A percentile compares a stretch with the other conserved stretches of the same genome.
phyloP scores from a whole-genome alignment of 805 yeast species.

The Lachancea sp. region DNA sequence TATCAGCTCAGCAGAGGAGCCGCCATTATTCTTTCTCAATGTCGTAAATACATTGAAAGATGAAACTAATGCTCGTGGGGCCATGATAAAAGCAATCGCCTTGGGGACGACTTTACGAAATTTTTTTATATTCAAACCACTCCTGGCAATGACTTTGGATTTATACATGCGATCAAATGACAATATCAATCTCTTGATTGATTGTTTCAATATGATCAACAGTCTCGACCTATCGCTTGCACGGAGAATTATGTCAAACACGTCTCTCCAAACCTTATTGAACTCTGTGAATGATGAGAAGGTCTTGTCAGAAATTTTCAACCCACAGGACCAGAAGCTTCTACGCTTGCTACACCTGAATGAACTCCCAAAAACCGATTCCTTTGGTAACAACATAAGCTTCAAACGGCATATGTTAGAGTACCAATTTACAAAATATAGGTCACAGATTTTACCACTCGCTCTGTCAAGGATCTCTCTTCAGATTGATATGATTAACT shows the following conservation, averaged over 20 bases:
- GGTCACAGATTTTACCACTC: constrained; percentile 34
- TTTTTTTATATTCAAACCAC: constrained; percentile 53
- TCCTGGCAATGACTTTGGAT: constrained; percentile 47
- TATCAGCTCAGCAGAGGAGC: constrained; percentile 8
- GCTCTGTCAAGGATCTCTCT: constrained; percentile 32
- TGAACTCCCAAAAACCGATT: constrained; percentile 13
- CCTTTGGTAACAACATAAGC: constrained; percentile 18
- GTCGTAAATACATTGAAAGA: constrained; percentile 47
- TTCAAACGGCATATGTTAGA: constrained; percentile 19
- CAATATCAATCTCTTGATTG: constrained; percentile 14
- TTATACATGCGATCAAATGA: constrained; percentile 20
- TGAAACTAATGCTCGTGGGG: constrained; percentile 46
- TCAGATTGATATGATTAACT: constrained; percentile 17
- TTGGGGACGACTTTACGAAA: constrained; percentile 48
- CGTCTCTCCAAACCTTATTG: constrained; percentile 19
- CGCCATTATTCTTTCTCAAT: constrained; percentile 48
- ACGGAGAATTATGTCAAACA: constrained; percentile 14
- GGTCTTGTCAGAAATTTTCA: constrained; percentile 12
- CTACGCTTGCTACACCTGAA: constrained; percentile 14
- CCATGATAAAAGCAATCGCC: constrained; percentile 52
- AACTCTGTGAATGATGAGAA: constrained; percentile 19
- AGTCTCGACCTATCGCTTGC: constrained; percentile 22
- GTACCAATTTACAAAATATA: constrained; percentile 28
- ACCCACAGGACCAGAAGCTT: constrained; percentile 5
- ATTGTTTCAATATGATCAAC: constrained; percentile 24